Percentiles rank a stretch among this genome's conserved stretches.
phyloP scores from a whole-genome alignment of 352 stramenopile genomes.

The Globisporangium heterothallicum region DNA sequence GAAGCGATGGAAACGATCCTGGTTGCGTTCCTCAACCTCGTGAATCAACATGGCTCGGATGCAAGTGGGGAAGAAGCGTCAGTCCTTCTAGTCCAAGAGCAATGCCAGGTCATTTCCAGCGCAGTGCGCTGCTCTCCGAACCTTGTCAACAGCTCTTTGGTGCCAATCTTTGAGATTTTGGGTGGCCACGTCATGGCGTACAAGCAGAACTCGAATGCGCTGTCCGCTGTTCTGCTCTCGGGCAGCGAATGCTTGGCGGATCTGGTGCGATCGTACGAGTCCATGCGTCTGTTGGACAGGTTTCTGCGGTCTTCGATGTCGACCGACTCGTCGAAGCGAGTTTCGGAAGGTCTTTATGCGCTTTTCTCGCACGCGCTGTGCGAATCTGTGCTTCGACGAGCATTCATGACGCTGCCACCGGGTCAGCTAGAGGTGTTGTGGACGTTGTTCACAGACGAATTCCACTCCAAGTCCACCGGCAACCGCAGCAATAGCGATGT shows the following conservation, averaged over 20 bases:
- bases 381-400: conserved; percentile 47
- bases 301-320: conserved; percentile 38
- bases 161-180: conserved; percentile 57
- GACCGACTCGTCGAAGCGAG: conserved; percentile 12
- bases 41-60: conserved; percentile 4
- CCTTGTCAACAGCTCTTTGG: conserved; percentile 57
- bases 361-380: conserved; percentile 40
- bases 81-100: conserved; percentile 14
- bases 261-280: conserved; percentile 73
- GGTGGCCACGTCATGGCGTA: conserved; percentile 19
- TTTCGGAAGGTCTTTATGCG: conserved; percentile 34
- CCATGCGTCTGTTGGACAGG: conserved; percentile 74
- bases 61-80: neutral
- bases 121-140: conserved; percentile 74
- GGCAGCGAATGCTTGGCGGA: conserved; percentile 42
- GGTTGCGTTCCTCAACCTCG: conserved; percentile 34
- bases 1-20: conserved; percentile 74
- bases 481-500: conserved; percentile 4
- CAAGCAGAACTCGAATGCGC: neutral
- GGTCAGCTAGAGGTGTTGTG: conserved; percentile 79
- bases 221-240: neutral
- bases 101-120: conserved; percentile 48
- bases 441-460: conserved; percentile 54
- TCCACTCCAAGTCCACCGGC: conserved; percentile 20
- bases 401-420: conserved; percentile 66